A percentile compares a stretch with the other conserved stretches of the same genome.
phyloP scores from a whole-genome alignment of 108 stramenopile genomes.

The Cyclotella kingstonii region DNA sequence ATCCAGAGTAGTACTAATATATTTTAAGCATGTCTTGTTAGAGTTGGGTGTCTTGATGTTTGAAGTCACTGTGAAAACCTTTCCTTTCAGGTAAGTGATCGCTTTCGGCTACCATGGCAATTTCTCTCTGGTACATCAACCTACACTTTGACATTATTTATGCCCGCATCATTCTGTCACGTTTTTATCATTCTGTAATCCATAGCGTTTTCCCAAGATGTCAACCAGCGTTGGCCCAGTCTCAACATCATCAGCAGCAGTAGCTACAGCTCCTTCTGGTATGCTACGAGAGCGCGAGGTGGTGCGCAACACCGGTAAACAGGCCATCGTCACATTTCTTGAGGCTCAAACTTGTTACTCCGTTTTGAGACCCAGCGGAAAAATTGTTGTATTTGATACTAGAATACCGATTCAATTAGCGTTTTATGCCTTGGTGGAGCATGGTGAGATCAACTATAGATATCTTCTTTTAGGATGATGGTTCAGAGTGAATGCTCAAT shows the following conservation, averaged over 20 bases:
- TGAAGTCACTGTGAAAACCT: no score
- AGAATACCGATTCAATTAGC: conserved; percentile 96
- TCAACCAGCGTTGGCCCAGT: neutral
- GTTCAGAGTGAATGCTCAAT: neutral
- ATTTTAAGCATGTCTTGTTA: no score
- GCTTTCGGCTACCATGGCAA: no score
- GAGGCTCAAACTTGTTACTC: conserved; percentile 73
- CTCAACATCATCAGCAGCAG: neutral
- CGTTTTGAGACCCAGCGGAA: conserved; percentile 73
- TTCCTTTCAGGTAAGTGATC: no score
- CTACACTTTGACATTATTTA: no score
- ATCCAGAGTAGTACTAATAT: no score
- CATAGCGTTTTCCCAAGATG: conserved; percentile 8
- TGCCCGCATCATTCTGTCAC: no score
- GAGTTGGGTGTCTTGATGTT: no score
- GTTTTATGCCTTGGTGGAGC: conserved; percentile 97
- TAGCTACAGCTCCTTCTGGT: conserved; percentile 19
- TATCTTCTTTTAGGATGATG: neutral
- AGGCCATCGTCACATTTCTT: conserved; percentile 78
- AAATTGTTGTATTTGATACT: conserved; percentile 97
- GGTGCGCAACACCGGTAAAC: conserved; percentile 69
- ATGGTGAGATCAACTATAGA: no score
- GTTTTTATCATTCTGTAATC: no score
- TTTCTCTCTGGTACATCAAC: no score
- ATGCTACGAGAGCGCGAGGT: conserved; percentile 73